phyloP scores from a whole-genome alignment of 202 grass and related monocot species.

The Eragrostis tef region DNA sequence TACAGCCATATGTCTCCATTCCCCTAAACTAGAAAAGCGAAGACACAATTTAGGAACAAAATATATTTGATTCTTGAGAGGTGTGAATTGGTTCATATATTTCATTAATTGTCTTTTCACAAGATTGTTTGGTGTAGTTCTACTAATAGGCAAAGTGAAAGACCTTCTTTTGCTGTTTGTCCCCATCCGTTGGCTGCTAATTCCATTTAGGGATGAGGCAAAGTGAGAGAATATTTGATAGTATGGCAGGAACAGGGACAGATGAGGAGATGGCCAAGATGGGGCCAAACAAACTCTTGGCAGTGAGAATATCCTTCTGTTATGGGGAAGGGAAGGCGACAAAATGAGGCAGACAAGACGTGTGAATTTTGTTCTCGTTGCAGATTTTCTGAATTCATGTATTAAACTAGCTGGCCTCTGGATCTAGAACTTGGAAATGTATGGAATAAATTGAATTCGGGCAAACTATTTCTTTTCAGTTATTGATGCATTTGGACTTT shows the following conservation, averaged over 20 bases:
- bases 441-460: conserved; percentile 16
- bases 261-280: conserved; percentile 52
- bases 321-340: conserved; percentile 63
- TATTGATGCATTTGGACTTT: background rate
- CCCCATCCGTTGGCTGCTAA: conserved; percentile 58
- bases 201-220: conserved; percentile 62
- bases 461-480: conserved; percentile 3
- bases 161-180: conserved; percentile 57
- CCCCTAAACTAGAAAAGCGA: background rate
- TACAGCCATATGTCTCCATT: background rate
- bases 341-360: conserved; percentile 73
- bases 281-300: conserved; percentile 69
- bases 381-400: conserved; percentile 44
- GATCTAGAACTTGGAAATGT: conserved; percentile 6
- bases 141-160: conserved; percentile 57
- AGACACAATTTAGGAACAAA: background rate
- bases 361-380: conserved; percentile 69
- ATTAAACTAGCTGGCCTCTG: conserved; percentile 26
- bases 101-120: conserved; percentile 32
- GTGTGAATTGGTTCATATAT: background rate
- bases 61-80: conserved; percentile 1
- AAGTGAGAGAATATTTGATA: conserved; percentile 66
- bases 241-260: conserved; percentile 52
- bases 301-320: conserved; percentile 76
- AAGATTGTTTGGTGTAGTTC: conserved; percentile 46